Base-by-base conservation (phyloP, 495 filamentous ascomycete genomes). In the Penicillium argentinense region DNA sequence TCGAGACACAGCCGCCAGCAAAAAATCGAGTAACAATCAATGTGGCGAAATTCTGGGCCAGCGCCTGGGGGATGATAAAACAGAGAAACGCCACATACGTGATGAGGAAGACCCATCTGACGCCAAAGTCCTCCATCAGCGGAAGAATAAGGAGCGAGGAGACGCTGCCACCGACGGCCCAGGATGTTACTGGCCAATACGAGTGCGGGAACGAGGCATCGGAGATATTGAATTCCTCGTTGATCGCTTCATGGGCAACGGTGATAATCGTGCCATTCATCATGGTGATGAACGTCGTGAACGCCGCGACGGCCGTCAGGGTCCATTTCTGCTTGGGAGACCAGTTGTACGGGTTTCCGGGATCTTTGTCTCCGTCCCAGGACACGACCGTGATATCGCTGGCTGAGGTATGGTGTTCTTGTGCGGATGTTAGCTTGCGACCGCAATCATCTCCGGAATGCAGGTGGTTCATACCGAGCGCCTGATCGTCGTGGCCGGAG, bases 271-370 rank as follows among this genome's bases (percentile, higher is more conserved):
- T 77, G 22, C 66, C 71, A 37, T 73, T 74, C 56, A 71, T 65
- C 54, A 66, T 56, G 17, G 63, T 59, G n/a, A 64, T 59, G 39
- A 64, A 70, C 6, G 60, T 66, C 16, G 58, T 47, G 25, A 68
- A 56, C 2, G 52, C 51, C 7, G 62, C 58, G 5, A 63, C 29
- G 3, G 37, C 17, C 1, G 63, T 70, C 3, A 67, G 34, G 6
- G 51, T 51, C 67, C 67, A 70, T 59, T 70, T 70, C 49, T 73
- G 73, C 27, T 64, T 54, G 12, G 60, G 41, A 8, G 82, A 66
- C 82, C 82, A 86, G 63, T 85, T 84, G 66, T 72, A 74, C 6
- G 82, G 82, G 49, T 84, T 83, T 12, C 62, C 67, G 1, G 71
- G 69, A 56, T 85, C 80, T 12, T 69, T 55, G 5, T 74, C 65